phyloP scores from a whole-genome alignment of 257 asterid genomes.

The Penstemon eatonii region DNA sequence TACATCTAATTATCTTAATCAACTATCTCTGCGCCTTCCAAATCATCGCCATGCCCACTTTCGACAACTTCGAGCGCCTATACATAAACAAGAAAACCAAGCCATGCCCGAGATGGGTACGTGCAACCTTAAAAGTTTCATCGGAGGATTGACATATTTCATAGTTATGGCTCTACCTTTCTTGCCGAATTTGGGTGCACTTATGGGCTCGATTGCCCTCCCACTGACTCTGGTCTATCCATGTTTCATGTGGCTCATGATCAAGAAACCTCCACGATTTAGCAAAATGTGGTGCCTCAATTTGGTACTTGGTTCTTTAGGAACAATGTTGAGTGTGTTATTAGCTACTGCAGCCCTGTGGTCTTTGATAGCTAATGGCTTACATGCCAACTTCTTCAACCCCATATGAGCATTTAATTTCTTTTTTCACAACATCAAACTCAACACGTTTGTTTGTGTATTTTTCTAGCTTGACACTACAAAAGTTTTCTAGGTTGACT shows the following conservation, averaged over 20 bases:
- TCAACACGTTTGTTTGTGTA: too few relatives aligned
- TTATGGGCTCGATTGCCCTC: slow-evolving; percentile 53
- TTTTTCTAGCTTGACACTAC: too few relatives aligned
- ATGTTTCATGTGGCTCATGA: slow-evolving; percentile 70
- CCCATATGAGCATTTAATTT: slow-evolving; percentile 28
- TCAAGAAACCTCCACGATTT: slow-evolving; percentile 43
- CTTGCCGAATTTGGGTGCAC: slow-evolving; percentile 46
- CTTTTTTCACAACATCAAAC: too few relatives aligned
- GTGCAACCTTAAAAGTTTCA: slow-evolving; percentile 42
- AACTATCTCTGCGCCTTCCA: slow-evolving; percentile 61
- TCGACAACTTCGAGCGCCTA: slow-evolving; percentile 63
- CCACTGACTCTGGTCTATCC: slow-evolving; percentile 66
- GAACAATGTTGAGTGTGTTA: slow-evolving; percentile 35
- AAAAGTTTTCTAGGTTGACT: too few relatives aligned
- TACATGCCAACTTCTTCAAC: slow-evolving; percentile 68
- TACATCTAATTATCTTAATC: slow-evolving; percentile 40
- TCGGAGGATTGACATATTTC: slow-evolving; percentile 58
- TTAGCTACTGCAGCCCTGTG: slow-evolving; percentile 45
- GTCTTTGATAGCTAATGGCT: slow-evolving; percentile 50
- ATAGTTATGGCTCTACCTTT: slow-evolving; percentile 63
- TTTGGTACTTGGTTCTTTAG: slow-evolving; percentile 47
- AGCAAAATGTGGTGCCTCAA: slow-evolving; percentile 53
- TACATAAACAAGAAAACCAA: slow-evolving; percentile 43
- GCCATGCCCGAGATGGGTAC: slow-evolving; percentile 61
- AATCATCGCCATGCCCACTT: slow-evolving; percentile 60